Conservation (phyloP, 2,329 filamentous ascomycete species). For the Penicillium sp. region DNA sequence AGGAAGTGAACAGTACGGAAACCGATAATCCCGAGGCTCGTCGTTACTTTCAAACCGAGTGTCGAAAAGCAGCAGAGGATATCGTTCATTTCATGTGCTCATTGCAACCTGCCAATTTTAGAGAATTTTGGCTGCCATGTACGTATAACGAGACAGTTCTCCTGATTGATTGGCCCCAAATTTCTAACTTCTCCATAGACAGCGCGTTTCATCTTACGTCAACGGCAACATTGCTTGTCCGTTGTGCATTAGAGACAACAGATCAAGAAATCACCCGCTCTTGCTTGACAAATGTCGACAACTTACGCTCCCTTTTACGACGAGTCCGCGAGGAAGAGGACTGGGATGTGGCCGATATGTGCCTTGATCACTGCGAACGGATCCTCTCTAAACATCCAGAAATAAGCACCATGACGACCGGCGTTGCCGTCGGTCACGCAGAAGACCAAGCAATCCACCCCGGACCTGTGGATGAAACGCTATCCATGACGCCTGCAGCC, state of each 20-base stretch:
- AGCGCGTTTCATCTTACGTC: conserved; percentile 53
- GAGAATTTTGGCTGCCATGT: conserved; percentile 52
- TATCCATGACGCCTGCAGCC: conserved; percentile 35
- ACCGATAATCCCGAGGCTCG: conserved; percentile 46
- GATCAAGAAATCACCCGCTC: conserved; percentile 44
- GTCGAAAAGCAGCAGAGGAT: conserved; percentile 41
- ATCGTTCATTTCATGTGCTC: conserved; percentile 50
- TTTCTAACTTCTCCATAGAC: conserved; percentile 24
- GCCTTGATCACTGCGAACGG: conserved; percentile 47
- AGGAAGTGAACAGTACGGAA: conserved; percentile 42
- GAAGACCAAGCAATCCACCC: conserved; percentile 8
- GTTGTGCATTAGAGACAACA: conserved; percentile 50
- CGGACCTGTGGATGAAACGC: conserved; percentile 19
- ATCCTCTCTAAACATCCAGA: conserved; percentile 40
- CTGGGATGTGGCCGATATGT: conserved; percentile 56
- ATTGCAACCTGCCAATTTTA: conserved; percentile 44
- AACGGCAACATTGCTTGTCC: conserved; percentile 50
- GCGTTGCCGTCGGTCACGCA: conserved; percentile 1
- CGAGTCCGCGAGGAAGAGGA: conserved; percentile 47
- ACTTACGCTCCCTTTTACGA: conserved; percentile 46
- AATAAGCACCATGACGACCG: conserved; percentile 12
- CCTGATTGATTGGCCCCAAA: too few relatives aligned
- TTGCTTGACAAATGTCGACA: conserved; percentile 46
- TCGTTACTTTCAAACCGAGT: conserved; percentile 46
- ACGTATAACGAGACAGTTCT: conserved; percentile 16